Percentiles rank a stretch among this genome's conserved stretches.
Conservation (phyloP, 352 stramenopile species). For the Pythium myriotylum region DNA sequence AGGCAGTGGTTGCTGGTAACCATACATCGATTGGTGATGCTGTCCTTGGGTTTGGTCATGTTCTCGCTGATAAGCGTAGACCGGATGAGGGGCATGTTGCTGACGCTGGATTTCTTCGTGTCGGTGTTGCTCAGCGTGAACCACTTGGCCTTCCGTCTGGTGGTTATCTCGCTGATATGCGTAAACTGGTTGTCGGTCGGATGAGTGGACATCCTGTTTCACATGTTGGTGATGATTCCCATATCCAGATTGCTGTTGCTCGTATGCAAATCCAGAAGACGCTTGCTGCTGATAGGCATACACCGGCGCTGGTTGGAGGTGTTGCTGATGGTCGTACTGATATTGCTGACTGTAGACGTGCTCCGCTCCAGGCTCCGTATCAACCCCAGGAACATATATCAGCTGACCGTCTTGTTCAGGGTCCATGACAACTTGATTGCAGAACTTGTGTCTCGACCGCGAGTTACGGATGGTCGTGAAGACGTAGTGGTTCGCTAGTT, state of each 20-base stretch:
- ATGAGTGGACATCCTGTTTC: not conserved
- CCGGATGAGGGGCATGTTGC: not conserved
- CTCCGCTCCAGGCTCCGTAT: conserved; percentile 24
- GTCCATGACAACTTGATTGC: conserved; percentile 71
- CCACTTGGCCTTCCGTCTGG: not conserved
- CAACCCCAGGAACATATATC: conserved; percentile 63
- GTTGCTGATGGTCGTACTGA: conserved; percentile 14
- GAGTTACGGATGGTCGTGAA: conserved; percentile 59
- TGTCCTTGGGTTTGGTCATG: not conserved
- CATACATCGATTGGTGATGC: not conserved
- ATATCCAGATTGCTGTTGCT: conserved; percentile 5
- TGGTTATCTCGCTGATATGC: conserved; percentile 1
- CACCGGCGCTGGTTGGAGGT: conserved; percentile 19
- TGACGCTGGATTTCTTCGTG: conserved; percentile 21
- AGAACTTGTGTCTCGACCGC: conserved; percentile 45
- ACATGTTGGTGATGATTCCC: not conserved
- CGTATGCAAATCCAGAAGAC: too few relatives aligned
- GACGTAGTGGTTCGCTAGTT: conserved; percentile 87
- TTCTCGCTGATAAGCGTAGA: not conserved
- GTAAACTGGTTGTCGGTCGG: not conserved
- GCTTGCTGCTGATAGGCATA: conserved; percentile 23
- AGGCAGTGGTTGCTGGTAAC: not conserved
- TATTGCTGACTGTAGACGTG: conserved; percentile 17
- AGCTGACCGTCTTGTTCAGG: conserved; percentile 65
- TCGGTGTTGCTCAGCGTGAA: conserved; percentile 17